Conservation (phyloP, 2,329 filamentous ascomycete genomes). For the Curvularia eragrostidis region DNA sequence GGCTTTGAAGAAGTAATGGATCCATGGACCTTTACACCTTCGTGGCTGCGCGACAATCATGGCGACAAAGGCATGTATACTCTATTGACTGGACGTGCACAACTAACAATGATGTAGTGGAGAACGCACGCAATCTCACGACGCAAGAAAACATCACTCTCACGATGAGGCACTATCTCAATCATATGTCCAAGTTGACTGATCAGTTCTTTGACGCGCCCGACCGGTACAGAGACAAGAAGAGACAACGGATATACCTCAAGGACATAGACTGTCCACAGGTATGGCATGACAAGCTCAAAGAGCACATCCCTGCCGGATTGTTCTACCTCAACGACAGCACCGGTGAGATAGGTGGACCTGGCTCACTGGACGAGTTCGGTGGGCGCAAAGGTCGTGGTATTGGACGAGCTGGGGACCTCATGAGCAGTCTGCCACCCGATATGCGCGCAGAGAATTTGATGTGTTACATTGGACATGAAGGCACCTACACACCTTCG, state of each 20-base stretch:
- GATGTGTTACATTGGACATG: conserved; percentile 98
- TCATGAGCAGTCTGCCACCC: conserved; percentile 89
- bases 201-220: conserved; percentile 75
- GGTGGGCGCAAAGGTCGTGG: conserved; percentile 60
- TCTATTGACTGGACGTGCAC: conserved; percentile 26
- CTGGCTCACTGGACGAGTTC: conserved; percentile 60
- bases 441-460: conserved; percentile 94
- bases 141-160: conserved; percentile 77
- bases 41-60: conserved; percentile 81
- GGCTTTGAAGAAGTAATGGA: conserved; percentile 82
- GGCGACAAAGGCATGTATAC: conserved; percentile 72
- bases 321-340: conserved; percentile 91
- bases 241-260: conserved; percentile 85
- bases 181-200: conserved; percentile 82
- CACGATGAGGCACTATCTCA: conserved; percentile 88
- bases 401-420: conserved; percentile 78
- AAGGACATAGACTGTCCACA: conserved; percentile 96
- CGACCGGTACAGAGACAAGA: conserved; percentile 77
- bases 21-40: conserved; percentile 75
- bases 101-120: conserved; percentile 62
- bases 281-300: conserved; percentile 83
- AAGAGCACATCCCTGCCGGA: conserved; percentile 77
- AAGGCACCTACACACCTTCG: conserved; percentile 94
- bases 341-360: conserved; percentile 64
- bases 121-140: conserved; percentile 82